Conservation (phyloP, 768 basidiomycete genomes). For the Pleurotus tuoliensis region DNA sequence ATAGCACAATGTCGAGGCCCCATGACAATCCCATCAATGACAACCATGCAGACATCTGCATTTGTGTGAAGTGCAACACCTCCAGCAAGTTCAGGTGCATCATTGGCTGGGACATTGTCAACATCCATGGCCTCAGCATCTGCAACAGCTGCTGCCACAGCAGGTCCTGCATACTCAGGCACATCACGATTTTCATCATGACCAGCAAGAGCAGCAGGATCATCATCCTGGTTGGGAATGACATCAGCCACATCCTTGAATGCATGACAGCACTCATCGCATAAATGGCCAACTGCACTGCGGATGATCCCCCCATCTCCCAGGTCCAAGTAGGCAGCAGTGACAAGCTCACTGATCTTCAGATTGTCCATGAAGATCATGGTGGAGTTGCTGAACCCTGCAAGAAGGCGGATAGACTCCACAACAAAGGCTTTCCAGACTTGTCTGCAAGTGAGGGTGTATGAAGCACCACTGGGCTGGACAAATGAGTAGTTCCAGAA, state of each 20-base stretch:
- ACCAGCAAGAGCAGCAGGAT: slow-evolving; percentile 4
- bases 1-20: slow-evolving; percentile 11
- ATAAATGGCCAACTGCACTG: slow-evolving; percentile 5
- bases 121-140: too few relatives aligned
- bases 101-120: too few relatives aligned
- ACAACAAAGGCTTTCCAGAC: slow-evolving; percentile 19
- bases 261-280: slow-evolving; percentile 10
- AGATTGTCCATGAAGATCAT: slow-evolving; percentile 6
- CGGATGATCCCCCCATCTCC: slow-evolving; percentile 9
- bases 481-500: slow-evolving; percentile 14
- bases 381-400: neutral
- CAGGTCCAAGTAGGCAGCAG: neutral
- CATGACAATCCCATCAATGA: slow-evolving; percentile 15
- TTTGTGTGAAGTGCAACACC: neutral
- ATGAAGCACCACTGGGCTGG: neutral
- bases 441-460: slow-evolving; percentile 8
- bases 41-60: slow-evolving; percentile 8
- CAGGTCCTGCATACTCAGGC: too few relatives aligned
- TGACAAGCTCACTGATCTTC: slow-evolving; percentile 6
- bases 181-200: slow-evolving; percentile 5
- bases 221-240: neutral
- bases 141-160: too few relatives aligned
- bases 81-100: neutral
- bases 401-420: slow-evolving; percentile 15
- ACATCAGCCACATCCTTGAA: slow-evolving; percentile 7